Conservation (phyloP, 1,284 basidiomycete species). For the Cutaneotrichosporon sp. region DNA sequence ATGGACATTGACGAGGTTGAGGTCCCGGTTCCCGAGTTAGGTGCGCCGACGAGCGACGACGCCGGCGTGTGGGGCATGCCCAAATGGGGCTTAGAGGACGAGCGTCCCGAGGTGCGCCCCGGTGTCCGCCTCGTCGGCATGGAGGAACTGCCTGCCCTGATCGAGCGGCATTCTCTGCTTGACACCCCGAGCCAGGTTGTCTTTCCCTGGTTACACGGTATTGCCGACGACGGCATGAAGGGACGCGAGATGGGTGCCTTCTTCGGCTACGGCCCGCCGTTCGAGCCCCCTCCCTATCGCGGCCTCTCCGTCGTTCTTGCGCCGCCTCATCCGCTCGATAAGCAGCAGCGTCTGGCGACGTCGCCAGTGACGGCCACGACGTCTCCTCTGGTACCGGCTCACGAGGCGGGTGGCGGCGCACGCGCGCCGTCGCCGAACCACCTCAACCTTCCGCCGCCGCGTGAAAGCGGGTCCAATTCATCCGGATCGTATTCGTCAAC, state of each 20-base stretch:
- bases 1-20: slow-evolving; percentile 33
- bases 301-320: slow-evolving; percentile 46
- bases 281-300: slow-evolving; percentile 51
- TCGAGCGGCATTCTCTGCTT: slow-evolving; percentile 46
- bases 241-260: slow-evolving; percentile 50
- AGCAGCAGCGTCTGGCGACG: slow-evolving; percentile 11
- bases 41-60: slow-evolving; percentile 24
- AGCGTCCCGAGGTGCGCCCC: slow-evolving; percentile 43
- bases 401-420: neutral
- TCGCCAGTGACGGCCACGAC: slow-evolving; percentile 12
- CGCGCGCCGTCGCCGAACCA: neutral
- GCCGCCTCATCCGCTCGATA: slow-evolving; percentile 41
- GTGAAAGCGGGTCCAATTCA: slow-evolving; percentile 23
- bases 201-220: slow-evolving; percentile 54
- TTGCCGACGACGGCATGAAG: slow-evolving; percentile 49
- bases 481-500: slow-evolving; percentile 41
- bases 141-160: slow-evolving; percentile 45
- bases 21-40: slow-evolving; percentile 22
- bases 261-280: slow-evolving; percentile 49
- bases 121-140: slow-evolving; percentile 47
- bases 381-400: neutral
- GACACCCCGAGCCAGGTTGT: slow-evolving; percentile 51
- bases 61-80: slow-evolving; percentile 49
- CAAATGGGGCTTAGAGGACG: slow-evolving; percentile 48
- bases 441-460: slow-evolving; percentile 7